Evolutionary conservation across 164 flowering plant species (phyloP).

Genomic region (Macadamia tetraphylla): DNA sequence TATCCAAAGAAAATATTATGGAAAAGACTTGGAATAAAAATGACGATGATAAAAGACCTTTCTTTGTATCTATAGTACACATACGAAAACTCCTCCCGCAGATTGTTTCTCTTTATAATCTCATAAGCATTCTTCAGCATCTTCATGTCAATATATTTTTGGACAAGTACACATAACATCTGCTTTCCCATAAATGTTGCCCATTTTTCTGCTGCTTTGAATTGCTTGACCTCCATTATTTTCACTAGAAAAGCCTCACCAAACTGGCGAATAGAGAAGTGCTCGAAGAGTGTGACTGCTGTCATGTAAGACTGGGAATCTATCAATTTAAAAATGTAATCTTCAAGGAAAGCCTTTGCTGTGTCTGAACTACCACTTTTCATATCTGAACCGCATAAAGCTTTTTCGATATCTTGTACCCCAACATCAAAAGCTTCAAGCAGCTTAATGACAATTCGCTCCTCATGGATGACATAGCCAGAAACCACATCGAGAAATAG

Average conservation of each 20-base stretch:
- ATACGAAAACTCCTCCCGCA: constrained; percentile 71
- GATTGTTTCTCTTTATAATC: constrained; percentile 63
- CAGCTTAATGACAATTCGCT: constrained; percentile 52
- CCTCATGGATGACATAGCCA: constrained; percentile 49
- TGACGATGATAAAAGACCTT: constrained; percentile 34
- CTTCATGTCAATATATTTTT: constrained; percentile 55
- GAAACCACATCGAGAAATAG: constrained; percentile 46
- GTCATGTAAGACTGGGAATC: constrained; percentile 60
- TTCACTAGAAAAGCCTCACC: constrained; percentile 57
- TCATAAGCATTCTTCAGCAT: constrained; percentile 55
- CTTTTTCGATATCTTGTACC: constrained; percentile 45
- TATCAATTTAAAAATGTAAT: constrained; percentile 42
- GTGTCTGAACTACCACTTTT: constrained; percentile 22
- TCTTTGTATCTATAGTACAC: constrained; percentile 60
- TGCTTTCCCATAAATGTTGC: constrained; percentile 86
- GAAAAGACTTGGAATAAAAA: neutral
- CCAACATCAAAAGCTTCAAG: constrained; percentile 56
- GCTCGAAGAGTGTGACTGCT: constrained; percentile 65
- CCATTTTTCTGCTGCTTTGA: constrained; percentile 90
- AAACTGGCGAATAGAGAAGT: constrained; percentile 57
- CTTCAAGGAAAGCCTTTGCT: constrained; percentile 50
- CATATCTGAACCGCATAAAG: constrained; percentile 25
- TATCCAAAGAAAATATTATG: neutral
- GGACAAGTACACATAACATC: constrained; percentile 59
- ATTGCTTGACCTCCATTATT: constrained; percentile 56